phyloP scores from a whole-genome alignment of 768 basidiomycete genomes.

The Leccinellum rugosiceps region DNA sequence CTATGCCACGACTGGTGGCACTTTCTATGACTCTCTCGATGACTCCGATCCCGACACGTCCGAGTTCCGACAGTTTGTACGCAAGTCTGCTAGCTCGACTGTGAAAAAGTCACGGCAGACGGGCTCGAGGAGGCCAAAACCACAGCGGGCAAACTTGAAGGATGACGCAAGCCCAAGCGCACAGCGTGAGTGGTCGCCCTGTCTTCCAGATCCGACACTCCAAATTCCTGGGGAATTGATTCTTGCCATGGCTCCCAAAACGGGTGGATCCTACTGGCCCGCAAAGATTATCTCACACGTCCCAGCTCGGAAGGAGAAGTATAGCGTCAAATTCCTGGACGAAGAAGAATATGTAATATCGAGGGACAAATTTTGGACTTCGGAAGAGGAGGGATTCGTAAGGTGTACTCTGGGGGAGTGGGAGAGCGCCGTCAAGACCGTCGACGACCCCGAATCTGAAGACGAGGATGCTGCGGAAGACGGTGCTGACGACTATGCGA shows the following conservation, averaged over 20 bases:
- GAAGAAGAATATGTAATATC: slow-evolving; percentile 38
- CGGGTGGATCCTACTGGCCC: slow-evolving; percentile 56
- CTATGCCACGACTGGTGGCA: slow-evolving; percentile 20
- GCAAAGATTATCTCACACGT: slow-evolving; percentile 55
- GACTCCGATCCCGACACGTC: slow-evolving; percentile 23
- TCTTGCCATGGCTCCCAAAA: slow-evolving; percentile 42
- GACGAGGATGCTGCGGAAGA: slow-evolving; percentile 24
- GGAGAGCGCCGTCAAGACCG: slow-evolving; percentile 39
- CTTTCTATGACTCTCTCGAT: slow-evolving; percentile 27
- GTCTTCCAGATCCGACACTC: slow-evolving; percentile 46
- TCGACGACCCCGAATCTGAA: slow-evolving; percentile 28
- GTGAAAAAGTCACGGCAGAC: slow-evolving; percentile 8
- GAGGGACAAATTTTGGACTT: slow-evolving; percentile 55
- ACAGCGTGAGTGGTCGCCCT: slow-evolving; percentile 35
- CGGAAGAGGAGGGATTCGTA: slow-evolving; percentile 57
- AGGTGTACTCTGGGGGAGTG: slow-evolving; percentile 62
- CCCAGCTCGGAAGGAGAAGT: slow-evolving; percentile 41
- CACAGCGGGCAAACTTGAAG: slow-evolving; percentile 14
- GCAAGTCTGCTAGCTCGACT: background rate
- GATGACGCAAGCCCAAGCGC: slow-evolving; percentile 8
- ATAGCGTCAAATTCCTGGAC: slow-evolving; percentile 60
- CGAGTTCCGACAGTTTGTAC: slow-evolving; percentile 3
- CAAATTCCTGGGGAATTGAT: slow-evolving; percentile 68
- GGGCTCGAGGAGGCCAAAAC: slow-evolving; percentile 13
- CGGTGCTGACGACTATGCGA: slow-evolving; percentile 34